Evolutionary conservation across 2,329 filamentous ascomycete genomes (phyloP), one percentile per base, ranked within the genome.

Genomic region (Lithohypha guttulata): DNA sequence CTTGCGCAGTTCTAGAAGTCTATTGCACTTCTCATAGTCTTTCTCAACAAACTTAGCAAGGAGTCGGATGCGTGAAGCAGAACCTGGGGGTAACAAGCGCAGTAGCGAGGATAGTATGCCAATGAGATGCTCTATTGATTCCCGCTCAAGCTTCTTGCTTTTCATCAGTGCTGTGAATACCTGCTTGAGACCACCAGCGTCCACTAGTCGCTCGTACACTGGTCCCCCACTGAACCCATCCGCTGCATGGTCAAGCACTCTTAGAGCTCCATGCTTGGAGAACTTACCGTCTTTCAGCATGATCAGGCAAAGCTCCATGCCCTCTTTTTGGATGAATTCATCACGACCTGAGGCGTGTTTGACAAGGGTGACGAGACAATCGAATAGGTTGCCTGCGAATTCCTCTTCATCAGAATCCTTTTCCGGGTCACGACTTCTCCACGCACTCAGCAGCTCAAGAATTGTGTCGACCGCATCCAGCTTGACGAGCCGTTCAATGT

Each of bases 41-140:
- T 85, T 93, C 59, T 98, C 91, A 13, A 94, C 81, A 53, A 96
- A 96, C 55, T 98, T 98, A 33, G 87, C 89, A 3, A 96, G 70
- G 1, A 81, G 74, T 3, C 91, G 76, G 51, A 96, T 93, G 4
- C 91, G 75, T 21, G 79, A 71, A 0, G 84, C 69, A 1, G 84
- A 86, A 21, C 84, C 76, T 11, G 77, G 82, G 0, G 87, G 86
- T 1, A 98, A 61, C 3, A 79, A 70, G 17, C 86, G 79, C 1
- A 98, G 68, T 57, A 98, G 71, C 0, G 82, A 84, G 1, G 83
- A 75, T 47, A 96, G 86, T 7, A 96, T 81, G 6, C 83, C 80
- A 5, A 96, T 67, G 0, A 96, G 64, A 56, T 95, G 87, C 53
- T 93, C 85, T 0, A 75, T 75, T 1, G 74, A 71, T 42, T 76